A percentile compares a stretch with the other conserved stretches of the same genome.
phyloP scores from a whole-genome alignment of 106 monocot genomes.

The Agapanthus africanus region DNA sequence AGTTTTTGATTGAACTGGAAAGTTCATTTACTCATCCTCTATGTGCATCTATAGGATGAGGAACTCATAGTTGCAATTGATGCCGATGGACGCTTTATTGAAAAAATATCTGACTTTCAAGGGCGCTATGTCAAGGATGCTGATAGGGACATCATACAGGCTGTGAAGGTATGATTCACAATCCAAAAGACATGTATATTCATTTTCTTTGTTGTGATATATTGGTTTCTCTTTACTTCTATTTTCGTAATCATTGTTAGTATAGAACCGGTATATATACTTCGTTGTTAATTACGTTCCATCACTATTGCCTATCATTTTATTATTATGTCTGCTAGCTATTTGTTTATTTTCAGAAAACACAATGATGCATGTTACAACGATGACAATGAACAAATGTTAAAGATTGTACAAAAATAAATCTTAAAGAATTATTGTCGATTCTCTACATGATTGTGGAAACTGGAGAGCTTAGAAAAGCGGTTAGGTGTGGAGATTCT shows the following conservation, averaged over 20 bases:
- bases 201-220: neutral
- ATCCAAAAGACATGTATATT: neutral
- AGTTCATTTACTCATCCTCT: no score
- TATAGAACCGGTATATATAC: neutral
- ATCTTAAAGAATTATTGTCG: neutral
- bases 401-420: neutral
- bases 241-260: neutral
- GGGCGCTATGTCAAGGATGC: constrained; percentile 93
- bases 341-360: neutral
- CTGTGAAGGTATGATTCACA: constrained; percentile 55
- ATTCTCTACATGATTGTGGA: no score
- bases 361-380: neutral
- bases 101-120: constrained; percentile 52
- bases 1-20: no score
- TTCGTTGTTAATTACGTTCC: neutral
- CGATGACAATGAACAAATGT: neutral
- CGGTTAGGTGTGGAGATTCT: no score
- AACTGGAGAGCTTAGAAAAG: no score
- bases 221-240: neutral
- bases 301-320: neutral
- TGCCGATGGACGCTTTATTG: constrained; percentile 82
- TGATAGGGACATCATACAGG: constrained; percentile 85
- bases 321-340: neutral
- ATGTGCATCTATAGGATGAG: no score
- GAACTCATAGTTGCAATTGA: constrained; percentile 90